Evolutionary conservation across 495 filamentous ascomycete species (phyloP).

Genomic region (Evernia prunastri): DNA sequence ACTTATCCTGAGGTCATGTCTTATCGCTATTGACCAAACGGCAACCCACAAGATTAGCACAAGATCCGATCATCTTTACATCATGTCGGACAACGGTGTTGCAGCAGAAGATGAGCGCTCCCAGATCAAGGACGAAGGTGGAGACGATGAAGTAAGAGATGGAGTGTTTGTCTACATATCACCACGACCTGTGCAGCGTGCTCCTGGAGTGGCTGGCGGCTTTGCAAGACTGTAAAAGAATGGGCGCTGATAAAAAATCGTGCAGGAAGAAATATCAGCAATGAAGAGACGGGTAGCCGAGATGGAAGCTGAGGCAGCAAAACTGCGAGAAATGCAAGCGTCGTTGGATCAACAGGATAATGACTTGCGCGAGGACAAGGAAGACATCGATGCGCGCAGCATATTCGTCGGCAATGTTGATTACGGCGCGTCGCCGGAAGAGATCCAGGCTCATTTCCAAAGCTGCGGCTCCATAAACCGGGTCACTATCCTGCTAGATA

Average conservation of each 20-base stretch:
- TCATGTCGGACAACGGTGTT: constrained; percentile 28
- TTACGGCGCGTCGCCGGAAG: constrained; percentile 94
- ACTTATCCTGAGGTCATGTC: not conserved
- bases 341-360: constrained; percentile 76
- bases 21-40: not conserved
- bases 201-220: constrained; percentile 15
- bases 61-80: not conserved
- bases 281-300: constrained; percentile 98
- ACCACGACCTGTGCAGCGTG: constrained; percentile 18
- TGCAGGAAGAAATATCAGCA: constrained; percentile 86
- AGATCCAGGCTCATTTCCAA: constrained; percentile 98
- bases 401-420: constrained; percentile 99
- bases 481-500: constrained; percentile 95
- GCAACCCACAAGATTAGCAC: not conserved
- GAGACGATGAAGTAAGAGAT: constrained; percentile 34
- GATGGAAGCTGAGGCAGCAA: constrained; percentile 97
- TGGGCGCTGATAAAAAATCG: constrained; percentile 27
- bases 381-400: constrained; percentile 90
- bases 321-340: constrained; percentile 94
- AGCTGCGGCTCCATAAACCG: constrained; percentile 96
- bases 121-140: constrained; percentile 28
- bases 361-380: constrained; percentile 82
- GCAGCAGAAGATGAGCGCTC: constrained; percentile 23
- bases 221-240: constrained; percentile 25
- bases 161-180: constrained; percentile 20